Evolutionary conservation across 2,329 filamentous ascomycete genomes (phyloP).

Genomic region (Aspergillus ochraceus): DNA sequence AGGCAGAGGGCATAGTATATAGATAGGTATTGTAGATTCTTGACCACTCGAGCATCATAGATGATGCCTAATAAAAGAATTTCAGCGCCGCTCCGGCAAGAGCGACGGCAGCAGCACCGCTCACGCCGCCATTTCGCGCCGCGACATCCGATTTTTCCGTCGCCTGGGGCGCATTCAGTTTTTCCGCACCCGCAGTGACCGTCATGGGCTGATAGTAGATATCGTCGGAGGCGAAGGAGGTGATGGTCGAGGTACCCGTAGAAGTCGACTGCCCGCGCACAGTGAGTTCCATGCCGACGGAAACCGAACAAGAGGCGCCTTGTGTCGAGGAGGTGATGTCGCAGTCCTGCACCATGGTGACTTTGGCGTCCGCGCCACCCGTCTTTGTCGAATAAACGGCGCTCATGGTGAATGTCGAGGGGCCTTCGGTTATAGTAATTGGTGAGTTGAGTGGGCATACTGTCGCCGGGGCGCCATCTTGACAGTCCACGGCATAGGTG

Average conservation of each 20-base stretch:
- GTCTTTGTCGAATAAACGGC: slow-evolving; percentile 11
- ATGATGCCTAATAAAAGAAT: not conserved
- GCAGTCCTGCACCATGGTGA: slow-evolving; percentile 16
- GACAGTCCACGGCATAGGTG: slow-evolving; percentile 18
- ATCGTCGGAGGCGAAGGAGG: slow-evolving; percentile 1
- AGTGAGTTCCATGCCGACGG: not conserved
- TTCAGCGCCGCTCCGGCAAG: slow-evolving; percentile 35
- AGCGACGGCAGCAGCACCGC: slow-evolving; percentile 25
- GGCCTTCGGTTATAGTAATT: slow-evolving; percentile 20
- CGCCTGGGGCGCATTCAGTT: slow-evolving; percentile 15
- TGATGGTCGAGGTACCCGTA: slow-evolving; percentile 4
- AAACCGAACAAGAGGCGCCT: slow-evolving; percentile 15
- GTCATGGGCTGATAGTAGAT: slow-evolving; percentile 15
- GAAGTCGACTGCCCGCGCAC: slow-evolving; percentile 1
- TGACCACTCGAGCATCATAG: not conserved
- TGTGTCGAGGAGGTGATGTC: slow-evolving; percentile 16
- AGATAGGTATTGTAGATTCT: not conserved
- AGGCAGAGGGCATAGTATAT: not conserved
- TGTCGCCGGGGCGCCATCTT: not conserved
- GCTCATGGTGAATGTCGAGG: slow-evolving; percentile 18
- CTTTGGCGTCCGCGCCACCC: slow-evolving; percentile 1
- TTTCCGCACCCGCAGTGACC: slow-evolving; percentile 19
- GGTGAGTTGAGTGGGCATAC: slow-evolving; percentile 13
- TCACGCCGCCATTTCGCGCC: slow-evolving; percentile 9
- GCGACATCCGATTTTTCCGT: slow-evolving; percentile 9